These are phyloP conservation scores for Xylaria sp. DNA, from an alignment of 2,329 filamentous ascomycete genomes.

Conservation along the genomic window DNA sequence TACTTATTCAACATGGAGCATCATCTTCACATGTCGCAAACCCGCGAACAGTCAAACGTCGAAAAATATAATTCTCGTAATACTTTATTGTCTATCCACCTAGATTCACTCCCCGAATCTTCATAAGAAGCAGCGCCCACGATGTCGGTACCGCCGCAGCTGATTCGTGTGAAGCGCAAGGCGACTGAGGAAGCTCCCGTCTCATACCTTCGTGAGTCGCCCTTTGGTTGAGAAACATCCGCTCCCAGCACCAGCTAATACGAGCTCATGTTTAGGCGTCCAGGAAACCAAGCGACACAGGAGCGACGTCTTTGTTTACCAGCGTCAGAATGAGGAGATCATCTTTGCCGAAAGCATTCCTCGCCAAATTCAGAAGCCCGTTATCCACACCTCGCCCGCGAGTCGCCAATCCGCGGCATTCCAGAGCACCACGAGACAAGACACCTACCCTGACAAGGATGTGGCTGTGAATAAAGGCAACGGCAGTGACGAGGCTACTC, in stretches of 20 bases:
- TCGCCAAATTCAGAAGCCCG: constrained; percentile 49
- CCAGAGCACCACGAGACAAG: constrained; percentile 39
- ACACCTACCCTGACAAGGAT: constrained; percentile 26
- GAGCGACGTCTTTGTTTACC: constrained; percentile 65
- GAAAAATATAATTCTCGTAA: background rate
- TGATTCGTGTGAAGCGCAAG: constrained; percentile 71
- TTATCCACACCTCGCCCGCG: constrained; percentile 61
- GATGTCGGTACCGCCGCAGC: constrained; percentile 68
- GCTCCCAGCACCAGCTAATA: constrained; percentile 25
- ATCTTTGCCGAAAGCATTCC: constrained; percentile 43
- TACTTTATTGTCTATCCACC: background rate
- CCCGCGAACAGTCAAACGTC: constrained; percentile 18
- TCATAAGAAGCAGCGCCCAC: background rate
- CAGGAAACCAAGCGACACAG: constrained; percentile 65
- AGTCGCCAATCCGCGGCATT: constrained; percentile 49
- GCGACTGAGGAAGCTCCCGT: constrained; percentile 63
- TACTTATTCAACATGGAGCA: background rate
- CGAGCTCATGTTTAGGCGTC: constrained; percentile 54
- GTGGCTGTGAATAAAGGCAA: constrained; percentile 18
- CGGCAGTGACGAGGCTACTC: no score
- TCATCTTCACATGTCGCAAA: constrained; percentile 29
- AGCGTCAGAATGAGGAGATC: constrained; percentile 56
- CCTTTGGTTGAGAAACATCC: constrained; percentile 24
- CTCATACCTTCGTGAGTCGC: constrained; percentile 63
- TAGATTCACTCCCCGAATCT: background rate